A percentile compares a stretch with the other conserved stretches of the same genome.
Conservation (phyloP, 179 eudicot species). For the Spergularia azorica region DNA sequence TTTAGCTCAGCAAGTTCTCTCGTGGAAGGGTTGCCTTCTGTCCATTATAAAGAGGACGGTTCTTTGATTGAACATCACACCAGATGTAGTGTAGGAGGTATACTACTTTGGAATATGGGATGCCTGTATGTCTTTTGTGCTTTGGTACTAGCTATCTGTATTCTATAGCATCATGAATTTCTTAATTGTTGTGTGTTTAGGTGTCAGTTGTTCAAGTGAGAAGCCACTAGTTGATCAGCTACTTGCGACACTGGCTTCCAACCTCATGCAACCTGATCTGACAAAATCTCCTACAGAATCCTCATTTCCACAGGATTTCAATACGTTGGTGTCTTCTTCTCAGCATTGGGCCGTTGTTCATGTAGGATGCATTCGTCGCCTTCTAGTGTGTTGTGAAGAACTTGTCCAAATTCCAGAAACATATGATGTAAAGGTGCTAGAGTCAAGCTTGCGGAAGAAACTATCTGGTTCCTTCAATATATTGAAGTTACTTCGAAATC, state of each 20-base stretch:
- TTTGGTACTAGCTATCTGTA: background rate
- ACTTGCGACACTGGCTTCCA: slow-evolving; percentile 67
- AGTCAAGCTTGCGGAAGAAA: slow-evolving; percentile 47
- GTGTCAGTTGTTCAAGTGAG: slow-evolving; percentile 67
- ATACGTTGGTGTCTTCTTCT: slow-evolving; percentile 55
- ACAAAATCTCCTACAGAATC: slow-evolving; percentile 37
- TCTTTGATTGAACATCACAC: slow-evolving; percentile 46
- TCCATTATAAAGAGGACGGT: slow-evolving; percentile 32
- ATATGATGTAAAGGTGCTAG: slow-evolving; percentile 53
- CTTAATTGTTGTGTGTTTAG: slow-evolving; percentile 39
- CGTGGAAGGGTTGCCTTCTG: slow-evolving; percentile 49
- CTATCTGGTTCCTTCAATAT: slow-evolving; percentile 59
- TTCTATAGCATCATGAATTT: slow-evolving; percentile 5
- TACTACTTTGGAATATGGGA: slow-evolving; percentile 16
- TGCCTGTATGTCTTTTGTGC: slow-evolving; percentile 12
- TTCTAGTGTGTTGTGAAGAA: slow-evolving; percentile 51
- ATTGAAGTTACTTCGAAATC: slow-evolving; percentile 69
- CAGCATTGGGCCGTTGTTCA: slow-evolving; percentile 87
- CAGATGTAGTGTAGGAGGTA: slow-evolving; percentile 72
- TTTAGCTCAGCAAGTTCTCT: slow-evolving; percentile 41
- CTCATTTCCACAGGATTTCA: slow-evolving; percentile 42
- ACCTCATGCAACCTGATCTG: slow-evolving; percentile 49
- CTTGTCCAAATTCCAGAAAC: slow-evolving; percentile 52
- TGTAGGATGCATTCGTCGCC: slow-evolving; percentile 65
- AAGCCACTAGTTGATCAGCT: slow-evolving; percentile 67